phyloP scores from a whole-genome alignment of 2,329 filamentous ascomycete species.

The Colletotrichum caudatum region DNA sequence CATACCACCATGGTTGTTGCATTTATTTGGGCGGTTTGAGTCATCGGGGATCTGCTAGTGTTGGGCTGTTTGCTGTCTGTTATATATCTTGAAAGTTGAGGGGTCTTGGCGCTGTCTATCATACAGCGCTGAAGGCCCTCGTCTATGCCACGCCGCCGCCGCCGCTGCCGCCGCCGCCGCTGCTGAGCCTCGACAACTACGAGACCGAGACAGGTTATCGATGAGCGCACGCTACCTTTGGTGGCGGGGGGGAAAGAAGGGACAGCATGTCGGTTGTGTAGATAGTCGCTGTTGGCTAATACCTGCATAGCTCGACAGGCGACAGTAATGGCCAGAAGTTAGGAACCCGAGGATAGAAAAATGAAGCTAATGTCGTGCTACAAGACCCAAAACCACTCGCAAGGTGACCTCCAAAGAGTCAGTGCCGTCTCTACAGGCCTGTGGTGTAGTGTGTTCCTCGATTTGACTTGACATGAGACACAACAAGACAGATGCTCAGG shows the following conservation, averaged over 20 bases:
- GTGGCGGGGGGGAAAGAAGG: not conserved
- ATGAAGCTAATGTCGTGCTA: slow-evolving; percentile 12
- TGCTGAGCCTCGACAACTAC: slow-evolving; percentile 5
- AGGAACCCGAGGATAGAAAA: slow-evolving; percentile 19
- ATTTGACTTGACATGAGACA: slow-evolving; percentile 22
- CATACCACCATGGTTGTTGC: slow-evolving; percentile 41
- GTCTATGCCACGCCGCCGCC: slow-evolving; percentile 14
- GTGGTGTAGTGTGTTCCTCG: not conserved
- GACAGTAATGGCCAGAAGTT: slow-evolving; percentile 32
- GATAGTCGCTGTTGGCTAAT: slow-evolving; percentile 37
- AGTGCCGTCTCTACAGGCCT: not conserved
- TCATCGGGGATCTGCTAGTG: slow-evolving; percentile 36
- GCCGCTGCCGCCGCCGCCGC: slow-evolving; percentile 2
- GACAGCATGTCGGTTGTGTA: slow-evolving; percentile 29
- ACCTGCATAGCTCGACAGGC: slow-evolving; percentile 36
- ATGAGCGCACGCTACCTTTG: slow-evolving; percentile 17
- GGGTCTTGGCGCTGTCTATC: slow-evolving; percentile 25
- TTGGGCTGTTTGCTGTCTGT: slow-evolving; percentile 40
- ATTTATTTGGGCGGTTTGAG: slow-evolving; percentile 41
- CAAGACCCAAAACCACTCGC: not conserved
- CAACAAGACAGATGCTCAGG: not conserved
- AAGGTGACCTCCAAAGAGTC: not conserved
- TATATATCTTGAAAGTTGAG: slow-evolving; percentile 39
- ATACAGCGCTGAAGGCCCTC: slow-evolving; percentile 17
- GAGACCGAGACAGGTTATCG: slow-evolving; percentile 5